A percentile compares a stretch with the other conserved stretches of the same genome.
These are phyloP conservation scores for Geotrichum histeridarum DNA, from an alignment of 1,139 yeast genomes.

Conservation along the genomic window DNA sequence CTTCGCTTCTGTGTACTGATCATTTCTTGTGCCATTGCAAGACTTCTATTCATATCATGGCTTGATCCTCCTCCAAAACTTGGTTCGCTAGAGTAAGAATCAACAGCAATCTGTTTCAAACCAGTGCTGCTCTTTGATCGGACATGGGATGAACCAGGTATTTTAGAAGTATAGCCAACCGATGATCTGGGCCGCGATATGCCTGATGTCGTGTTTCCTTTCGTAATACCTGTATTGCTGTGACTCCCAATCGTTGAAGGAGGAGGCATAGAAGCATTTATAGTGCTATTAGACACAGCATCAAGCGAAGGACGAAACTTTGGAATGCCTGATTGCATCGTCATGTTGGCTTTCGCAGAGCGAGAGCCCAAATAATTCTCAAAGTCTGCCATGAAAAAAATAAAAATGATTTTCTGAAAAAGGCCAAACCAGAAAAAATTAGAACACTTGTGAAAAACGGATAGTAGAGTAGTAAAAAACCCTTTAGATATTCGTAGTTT, in stretches of 20 bases:
- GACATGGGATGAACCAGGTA: not conserved
- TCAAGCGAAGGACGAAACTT: slow-evolving; percentile 1
- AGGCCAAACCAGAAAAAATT: not conserved
- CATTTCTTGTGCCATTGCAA: slow-evolving; percentile 2
- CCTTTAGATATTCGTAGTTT: too few relatives aligned
- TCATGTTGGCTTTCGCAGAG: not conserved
- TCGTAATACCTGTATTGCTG: not conserved
- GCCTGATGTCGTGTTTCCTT: not conserved
- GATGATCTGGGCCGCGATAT: slow-evolving; percentile 7
- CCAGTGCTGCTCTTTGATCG: slow-evolving; percentile 4
- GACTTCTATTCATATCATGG: slow-evolving; percentile 4
- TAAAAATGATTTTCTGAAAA: not conserved
- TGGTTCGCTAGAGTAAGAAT: not conserved
- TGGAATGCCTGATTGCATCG: not conserved
- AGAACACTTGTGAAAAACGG: too few relatives aligned
- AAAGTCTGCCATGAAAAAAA: not conserved
- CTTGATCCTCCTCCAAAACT: not conserved
- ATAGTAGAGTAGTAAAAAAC: too few relatives aligned
- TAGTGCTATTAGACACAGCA: not conserved
- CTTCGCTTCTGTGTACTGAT: slow-evolving; percentile 4
- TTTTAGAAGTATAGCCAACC: not conserved
- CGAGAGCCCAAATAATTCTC: not conserved
- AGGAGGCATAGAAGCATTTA: not conserved
- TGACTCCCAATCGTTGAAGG: not conserved
- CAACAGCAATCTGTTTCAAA: slow-evolving; percentile 5